Conservation (phyloP, 1,284 basidiomycete genomes). For the Cutaneotrichosporon spelunceum region DNA sequence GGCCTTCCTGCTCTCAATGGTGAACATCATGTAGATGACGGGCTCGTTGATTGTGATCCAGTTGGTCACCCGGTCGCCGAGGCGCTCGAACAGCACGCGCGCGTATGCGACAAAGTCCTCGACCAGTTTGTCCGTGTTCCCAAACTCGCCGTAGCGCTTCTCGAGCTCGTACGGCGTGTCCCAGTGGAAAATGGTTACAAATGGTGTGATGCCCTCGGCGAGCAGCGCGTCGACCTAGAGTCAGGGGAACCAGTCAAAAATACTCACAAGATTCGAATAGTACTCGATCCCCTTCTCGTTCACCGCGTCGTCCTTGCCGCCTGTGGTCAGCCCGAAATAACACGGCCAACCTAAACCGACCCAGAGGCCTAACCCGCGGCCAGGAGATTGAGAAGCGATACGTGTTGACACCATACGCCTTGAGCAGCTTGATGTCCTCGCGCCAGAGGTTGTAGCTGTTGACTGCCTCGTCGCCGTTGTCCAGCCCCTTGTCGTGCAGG, state of each 20-base stretch:
- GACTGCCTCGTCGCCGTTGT: slow-evolving; percentile 28
- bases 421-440: slow-evolving; percentile 65
- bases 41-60: slow-evolving; percentile 57
- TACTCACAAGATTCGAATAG: slow-evolving; percentile 52
- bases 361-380: slow-evolving; percentile 65
- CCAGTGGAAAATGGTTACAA: slow-evolving; percentile 54
- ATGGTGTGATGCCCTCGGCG: slow-evolving; percentile 52
- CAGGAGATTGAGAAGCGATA: slow-evolving; percentile 66
- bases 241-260: slow-evolving; percentile 44
- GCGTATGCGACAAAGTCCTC: slow-evolving; percentile 65
- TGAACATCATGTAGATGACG: slow-evolving; percentile 25
- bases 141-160: slow-evolving; percentile 67
- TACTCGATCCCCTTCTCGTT: slow-evolving; percentile 65
- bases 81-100: slow-evolving; percentile 64
- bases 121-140: slow-evolving; percentile 38
- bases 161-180: slow-evolving; percentile 67
- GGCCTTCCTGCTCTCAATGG: slow-evolving; percentile 7
- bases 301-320: slow-evolving; percentile 61
- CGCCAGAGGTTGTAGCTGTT: slow-evolving; percentile 56
- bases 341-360: slow-evolving; percentile 29
- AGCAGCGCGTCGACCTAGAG: slow-evolving; percentile 57
- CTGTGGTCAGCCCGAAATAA: slow-evolving; percentile 17
- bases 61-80: slow-evolving; percentile 69
- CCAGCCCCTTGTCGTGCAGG: background rate
- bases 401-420: slow-evolving; percentile 58